These are phyloP conservation scores for Hippophae rhamnoides DNA, from an alignment of 306 rosid genomes.

Conservation along the genomic window DNA sequence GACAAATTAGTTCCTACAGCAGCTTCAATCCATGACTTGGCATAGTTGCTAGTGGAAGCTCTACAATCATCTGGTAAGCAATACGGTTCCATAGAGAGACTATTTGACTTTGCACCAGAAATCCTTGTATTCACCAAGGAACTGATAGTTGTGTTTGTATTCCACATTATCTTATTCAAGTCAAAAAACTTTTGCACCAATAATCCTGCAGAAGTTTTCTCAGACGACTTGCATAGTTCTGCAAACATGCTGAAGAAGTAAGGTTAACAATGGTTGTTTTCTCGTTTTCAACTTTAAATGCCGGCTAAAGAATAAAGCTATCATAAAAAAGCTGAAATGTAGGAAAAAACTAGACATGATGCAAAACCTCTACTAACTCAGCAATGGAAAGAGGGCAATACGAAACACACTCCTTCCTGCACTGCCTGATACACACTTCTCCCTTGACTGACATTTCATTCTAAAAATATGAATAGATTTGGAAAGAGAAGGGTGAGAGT, in stretches of 20 bases:
- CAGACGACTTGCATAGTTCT: conserved; percentile 38
- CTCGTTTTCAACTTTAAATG: neutral
- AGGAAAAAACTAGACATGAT: neutral
- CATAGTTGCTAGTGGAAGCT: conserved; percentile 30
- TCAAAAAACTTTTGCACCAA: conserved; percentile 51
- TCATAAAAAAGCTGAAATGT: neutral
- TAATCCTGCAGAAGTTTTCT: conserved; percentile 37
- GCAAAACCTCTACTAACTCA: too few relatives aligned
- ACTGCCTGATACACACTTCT: too few relatives aligned
- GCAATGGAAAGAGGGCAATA: too few relatives aligned
- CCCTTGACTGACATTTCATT: too few relatives aligned
- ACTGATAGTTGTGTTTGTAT: conserved; percentile 23
- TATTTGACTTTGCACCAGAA: conserved; percentile 20
- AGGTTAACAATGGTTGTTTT: neutral
- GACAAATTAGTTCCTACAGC: conserved; percentile 60
- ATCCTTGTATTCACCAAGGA: conserved; percentile 24
- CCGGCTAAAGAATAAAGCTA: neutral
- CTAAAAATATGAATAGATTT: too few relatives aligned
- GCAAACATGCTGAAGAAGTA: conserved; percentile 40
- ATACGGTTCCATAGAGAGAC: conserved; percentile 1
- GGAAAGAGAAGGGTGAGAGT: too few relatives aligned
- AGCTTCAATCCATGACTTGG: conserved; percentile 58
- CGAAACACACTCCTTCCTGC: too few relatives aligned
- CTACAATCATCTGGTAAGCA: conserved; percentile 21
- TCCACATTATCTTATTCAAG: conserved; percentile 41